Percentiles rank a stretch among this genome's conserved stretches.
Evolutionary conservation across 208 protist species (phyloP).

Genomic region (Phytomonas serpens): DNA sequence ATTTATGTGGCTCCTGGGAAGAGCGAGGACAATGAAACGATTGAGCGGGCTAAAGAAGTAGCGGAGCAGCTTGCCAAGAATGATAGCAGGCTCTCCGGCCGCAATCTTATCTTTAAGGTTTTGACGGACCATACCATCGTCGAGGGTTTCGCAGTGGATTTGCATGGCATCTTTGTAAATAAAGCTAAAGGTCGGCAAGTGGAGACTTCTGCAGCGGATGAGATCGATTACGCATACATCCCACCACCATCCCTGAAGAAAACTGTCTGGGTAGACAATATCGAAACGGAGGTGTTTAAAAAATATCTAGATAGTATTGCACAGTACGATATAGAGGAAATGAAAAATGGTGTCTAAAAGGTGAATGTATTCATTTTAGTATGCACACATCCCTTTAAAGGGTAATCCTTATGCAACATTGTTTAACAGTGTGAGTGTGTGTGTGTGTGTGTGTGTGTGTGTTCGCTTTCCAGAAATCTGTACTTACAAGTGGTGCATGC

Average conservation of each 20-base stretch:
- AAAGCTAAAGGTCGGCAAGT: conserved; percentile 49
- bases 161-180: conserved; percentile 77
- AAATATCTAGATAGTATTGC: conserved; percentile 80
- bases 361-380: neutral
- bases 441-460: neutral
- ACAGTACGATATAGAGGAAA: conserved; percentile 80
- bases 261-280: conserved; percentile 81
- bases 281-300: conserved; percentile 80
- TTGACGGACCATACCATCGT: conserved; percentile 80
- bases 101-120: conserved; percentile 61
- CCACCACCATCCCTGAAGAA: conserved; percentile 38
- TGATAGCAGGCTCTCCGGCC: conserved; percentile 53
- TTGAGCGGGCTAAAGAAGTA: conserved; percentile 57
- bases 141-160: conserved; percentile 80
- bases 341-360: conserved; percentile 73
- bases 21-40: conserved; percentile 27
- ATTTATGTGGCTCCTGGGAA: conserved; percentile 78
- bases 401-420: neutral
- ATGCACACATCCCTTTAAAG: neutral
- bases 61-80: conserved; percentile 64
- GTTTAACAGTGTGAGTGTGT: conserved; percentile 2
- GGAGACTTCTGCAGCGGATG: conserved; percentile 20
- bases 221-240: conserved; percentile 82
- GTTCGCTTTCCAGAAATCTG: neutral
- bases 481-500: neutral